Conservation (phyloP, 2,329 filamentous ascomycete genomes). For the Chalaropsis ovoidea region DNA sequence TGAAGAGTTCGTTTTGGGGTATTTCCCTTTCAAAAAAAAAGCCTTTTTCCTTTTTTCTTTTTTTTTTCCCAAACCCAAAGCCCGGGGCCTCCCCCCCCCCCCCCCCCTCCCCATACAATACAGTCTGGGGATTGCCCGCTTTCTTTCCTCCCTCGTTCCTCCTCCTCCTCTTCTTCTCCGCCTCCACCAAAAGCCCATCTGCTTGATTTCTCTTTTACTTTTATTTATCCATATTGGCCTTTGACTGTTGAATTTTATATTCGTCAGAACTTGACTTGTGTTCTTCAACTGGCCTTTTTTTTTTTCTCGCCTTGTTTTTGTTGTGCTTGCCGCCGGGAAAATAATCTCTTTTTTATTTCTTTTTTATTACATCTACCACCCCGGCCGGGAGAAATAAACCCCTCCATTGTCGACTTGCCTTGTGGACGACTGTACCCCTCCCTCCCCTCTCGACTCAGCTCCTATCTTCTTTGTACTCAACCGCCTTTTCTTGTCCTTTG, state of each 20-base stretch:
- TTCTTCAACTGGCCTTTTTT: background rate
- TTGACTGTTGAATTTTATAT: no score
- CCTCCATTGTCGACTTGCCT: slow-evolving; percentile 8
- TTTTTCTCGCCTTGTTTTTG: background rate
- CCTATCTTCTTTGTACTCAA: background rate
- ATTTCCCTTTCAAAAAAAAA: background rate
- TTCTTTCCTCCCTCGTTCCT: background rate
- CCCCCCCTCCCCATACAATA: background rate
- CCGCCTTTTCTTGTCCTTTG: background rate
- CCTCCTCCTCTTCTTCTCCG: background rate
- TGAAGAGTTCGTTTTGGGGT: background rate
- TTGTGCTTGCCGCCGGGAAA: background rate
- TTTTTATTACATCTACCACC: background rate
- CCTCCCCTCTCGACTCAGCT: background rate
- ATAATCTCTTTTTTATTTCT: background rate
- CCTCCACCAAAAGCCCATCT: background rate
- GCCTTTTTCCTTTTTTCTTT: background rate
- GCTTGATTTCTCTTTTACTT: background rate
- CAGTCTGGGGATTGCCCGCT: background rate
- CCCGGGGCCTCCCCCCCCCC: background rate
- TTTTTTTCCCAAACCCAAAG: background rate
- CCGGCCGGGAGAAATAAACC: background rate
- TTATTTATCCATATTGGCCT: background rate
- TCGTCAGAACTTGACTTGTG: no score
- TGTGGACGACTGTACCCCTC: background rate